A percentile compares a stretch with the other conserved stretches of the same genome.
Conservation (phyloP, 495 filamentous ascomycete genomes). For the Thermochaetoides thermophila region DNA sequence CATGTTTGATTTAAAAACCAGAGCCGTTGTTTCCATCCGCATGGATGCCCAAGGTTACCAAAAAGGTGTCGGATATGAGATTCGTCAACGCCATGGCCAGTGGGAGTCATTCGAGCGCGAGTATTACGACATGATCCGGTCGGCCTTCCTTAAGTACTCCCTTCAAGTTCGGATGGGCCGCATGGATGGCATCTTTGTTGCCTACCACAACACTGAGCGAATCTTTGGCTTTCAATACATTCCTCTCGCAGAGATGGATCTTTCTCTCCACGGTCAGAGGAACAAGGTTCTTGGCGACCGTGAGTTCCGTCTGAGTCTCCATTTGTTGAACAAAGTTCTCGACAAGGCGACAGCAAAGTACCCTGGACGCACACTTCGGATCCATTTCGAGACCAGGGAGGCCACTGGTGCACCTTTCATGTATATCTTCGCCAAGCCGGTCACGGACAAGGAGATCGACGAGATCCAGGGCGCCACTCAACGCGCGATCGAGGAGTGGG, state of each 20-base stretch:
- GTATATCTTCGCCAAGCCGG: conserved; percentile 81
- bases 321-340: conserved; percentile 61
- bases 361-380: conserved; percentile 58
- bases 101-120: conserved; percentile 92
- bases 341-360: conserved; percentile 58
- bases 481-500: conserved; percentile 49
- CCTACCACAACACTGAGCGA: conserved; percentile 84
- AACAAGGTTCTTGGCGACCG: conserved; percentile 55
- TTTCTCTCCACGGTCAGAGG: conserved; percentile 57
- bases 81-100: conserved; percentile 52
- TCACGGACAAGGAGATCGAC: conserved; percentile 54
- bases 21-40: conserved; percentile 78
- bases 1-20: conserved; percentile 94
- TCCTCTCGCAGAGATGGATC: conserved; percentile 72
- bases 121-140: conserved; percentile 90
- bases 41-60: conserved; percentile 64
- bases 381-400: conserved; percentile 70
- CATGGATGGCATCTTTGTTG: conserved; percentile 99
- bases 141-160: conserved; percentile 93
- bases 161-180: conserved; percentile 90
- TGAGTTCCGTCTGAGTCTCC: conserved; percentile 74
- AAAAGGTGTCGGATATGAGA: conserved; percentile 75
- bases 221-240: conserved; percentile 99
- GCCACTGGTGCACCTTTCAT: conserved; percentile 47
- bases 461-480: conserved; percentile 54